phyloP scores from a whole-genome alignment of 768 basidiomycete genomes.

The Suillus lakei region DNA sequence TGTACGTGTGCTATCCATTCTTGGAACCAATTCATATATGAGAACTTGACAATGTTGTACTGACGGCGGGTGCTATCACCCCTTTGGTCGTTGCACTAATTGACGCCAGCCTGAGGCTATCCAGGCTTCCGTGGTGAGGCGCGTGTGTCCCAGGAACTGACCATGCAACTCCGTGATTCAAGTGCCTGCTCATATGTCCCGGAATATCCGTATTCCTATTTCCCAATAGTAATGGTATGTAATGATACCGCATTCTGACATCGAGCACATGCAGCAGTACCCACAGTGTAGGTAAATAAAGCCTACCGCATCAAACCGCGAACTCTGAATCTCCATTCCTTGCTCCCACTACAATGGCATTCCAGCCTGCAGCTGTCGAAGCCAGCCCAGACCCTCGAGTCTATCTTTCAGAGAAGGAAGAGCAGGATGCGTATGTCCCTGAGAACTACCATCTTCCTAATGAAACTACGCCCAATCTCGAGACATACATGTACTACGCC shows the following conservation, averaged over 20 bases:
- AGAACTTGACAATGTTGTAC: background rate
- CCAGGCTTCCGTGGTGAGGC: background rate
- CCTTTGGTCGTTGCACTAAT: background rate
- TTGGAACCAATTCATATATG: background rate
- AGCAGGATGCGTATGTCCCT: constrained; percentile 9
- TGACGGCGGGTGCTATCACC: background rate
- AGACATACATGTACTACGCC: constrained; percentile 37
- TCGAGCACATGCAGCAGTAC: background rate
- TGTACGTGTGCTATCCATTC: background rate
- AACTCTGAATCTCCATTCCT: background rate
- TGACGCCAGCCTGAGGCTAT: background rate
- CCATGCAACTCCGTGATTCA: background rate
- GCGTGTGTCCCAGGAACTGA: background rate
- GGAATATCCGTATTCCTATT: background rate
- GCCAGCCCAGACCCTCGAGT: constrained; percentile 21
- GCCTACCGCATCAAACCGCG: background rate
- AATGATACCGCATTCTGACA: background rate
- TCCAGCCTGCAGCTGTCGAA: constrained; percentile 22
- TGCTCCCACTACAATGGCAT: constrained; percentile 26
- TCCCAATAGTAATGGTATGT: background rate
- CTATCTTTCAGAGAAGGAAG: constrained; percentile 11
- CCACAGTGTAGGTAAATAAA: constrained; percentile 1
- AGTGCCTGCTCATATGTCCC: background rate
- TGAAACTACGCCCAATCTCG: constrained; percentile 31
- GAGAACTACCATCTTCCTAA: constrained; percentile 27